phyloP scores from a whole-genome alignment of 345 rosid genomes.

The Lenwebbia sp. region DNA sequence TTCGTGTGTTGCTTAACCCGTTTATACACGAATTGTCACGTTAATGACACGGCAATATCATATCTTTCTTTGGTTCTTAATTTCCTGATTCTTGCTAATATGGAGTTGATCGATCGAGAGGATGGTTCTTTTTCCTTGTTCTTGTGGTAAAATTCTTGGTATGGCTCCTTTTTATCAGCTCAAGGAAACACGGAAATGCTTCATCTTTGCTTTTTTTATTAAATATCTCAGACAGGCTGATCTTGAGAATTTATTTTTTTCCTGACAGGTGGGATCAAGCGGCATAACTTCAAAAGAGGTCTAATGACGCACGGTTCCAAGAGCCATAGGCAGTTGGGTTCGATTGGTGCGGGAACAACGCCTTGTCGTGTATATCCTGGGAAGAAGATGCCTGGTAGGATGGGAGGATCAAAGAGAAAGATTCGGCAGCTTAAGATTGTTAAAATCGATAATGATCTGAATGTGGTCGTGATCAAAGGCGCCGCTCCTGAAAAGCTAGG shows the following conservation, averaged over 20 bases:
- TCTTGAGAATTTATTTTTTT: neutral
- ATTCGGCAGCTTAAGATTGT: constrained; percentile 77
- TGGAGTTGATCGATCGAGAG: neutral
- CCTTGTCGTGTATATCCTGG: constrained; percentile 87
- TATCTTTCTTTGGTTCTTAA: neutral
- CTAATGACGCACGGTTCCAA: constrained; percentile 85
- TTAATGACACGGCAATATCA: too few species aligned
- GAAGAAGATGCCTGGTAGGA: constrained; percentile 97
- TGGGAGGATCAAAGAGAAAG: constrained; percentile 85
- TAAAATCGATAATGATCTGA: constrained; percentile 73
- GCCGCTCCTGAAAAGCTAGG: constrained; percentile 87
- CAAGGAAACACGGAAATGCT: neutral
- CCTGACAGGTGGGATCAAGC: constrained; percentile 74
- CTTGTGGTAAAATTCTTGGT: neutral
- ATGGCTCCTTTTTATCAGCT: neutral
- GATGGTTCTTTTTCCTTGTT: neutral
- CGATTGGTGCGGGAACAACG: constrained; percentile 93
- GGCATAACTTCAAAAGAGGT: constrained; percentile 72
- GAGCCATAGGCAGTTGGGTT: constrained; percentile 83
- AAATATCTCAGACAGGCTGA: neutral
- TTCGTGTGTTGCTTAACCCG: too few species aligned
- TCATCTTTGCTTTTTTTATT: neutral
- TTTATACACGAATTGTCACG: too few species aligned
- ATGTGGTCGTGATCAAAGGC: constrained; percentile 81
- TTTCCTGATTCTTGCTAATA: neutral